Conservation (phyloP, 768 basidiomycete species). For the Lactarius tabidus region DNA sequence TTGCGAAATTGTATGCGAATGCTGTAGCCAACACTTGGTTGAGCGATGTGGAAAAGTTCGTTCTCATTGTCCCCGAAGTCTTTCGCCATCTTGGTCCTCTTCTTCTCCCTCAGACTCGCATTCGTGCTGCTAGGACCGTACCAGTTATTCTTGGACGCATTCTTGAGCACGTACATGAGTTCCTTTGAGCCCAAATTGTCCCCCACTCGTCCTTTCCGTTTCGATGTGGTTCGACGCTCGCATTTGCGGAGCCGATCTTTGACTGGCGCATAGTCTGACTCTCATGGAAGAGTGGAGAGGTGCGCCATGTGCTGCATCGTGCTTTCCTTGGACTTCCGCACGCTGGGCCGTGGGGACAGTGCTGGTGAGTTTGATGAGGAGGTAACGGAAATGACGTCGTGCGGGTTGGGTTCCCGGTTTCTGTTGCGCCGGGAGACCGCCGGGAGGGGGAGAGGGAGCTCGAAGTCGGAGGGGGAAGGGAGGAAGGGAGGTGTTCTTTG, state of each 20-base stretch:
- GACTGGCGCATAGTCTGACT: slow-evolving; percentile 1
- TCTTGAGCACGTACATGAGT: slow-evolving; percentile 2
- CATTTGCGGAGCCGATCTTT: neutral
- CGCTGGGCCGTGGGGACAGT: neutral
- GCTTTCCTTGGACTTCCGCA: neutral
- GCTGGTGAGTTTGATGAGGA: neutral
- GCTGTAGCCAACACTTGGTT: too few species aligned
- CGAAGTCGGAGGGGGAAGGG: too few species aligned
- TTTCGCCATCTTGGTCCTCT: too few species aligned
- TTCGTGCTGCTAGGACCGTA: neutral
- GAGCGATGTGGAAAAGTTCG: too few species aligned
- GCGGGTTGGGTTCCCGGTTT: neutral
- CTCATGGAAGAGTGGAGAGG: neutral
- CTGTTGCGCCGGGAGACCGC: neutral
- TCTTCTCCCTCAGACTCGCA: too few species aligned
- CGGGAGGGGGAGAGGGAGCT: too few species aligned
- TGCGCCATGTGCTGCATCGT: neutral
- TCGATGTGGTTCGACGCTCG: neutral
- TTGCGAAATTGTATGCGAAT: too few species aligned
- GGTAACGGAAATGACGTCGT: slow-evolving; percentile 7
- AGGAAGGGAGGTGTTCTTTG: slow-evolving; percentile 11
- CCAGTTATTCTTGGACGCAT: slow-evolving; percentile 12
- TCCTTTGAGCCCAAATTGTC: neutral
- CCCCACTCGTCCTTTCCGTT: neutral
- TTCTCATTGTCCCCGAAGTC: too few species aligned